phyloP scores from a whole-genome alignment of 2,329 filamentous ascomycete species.

The Pestalotiopsis sp. region DNA sequence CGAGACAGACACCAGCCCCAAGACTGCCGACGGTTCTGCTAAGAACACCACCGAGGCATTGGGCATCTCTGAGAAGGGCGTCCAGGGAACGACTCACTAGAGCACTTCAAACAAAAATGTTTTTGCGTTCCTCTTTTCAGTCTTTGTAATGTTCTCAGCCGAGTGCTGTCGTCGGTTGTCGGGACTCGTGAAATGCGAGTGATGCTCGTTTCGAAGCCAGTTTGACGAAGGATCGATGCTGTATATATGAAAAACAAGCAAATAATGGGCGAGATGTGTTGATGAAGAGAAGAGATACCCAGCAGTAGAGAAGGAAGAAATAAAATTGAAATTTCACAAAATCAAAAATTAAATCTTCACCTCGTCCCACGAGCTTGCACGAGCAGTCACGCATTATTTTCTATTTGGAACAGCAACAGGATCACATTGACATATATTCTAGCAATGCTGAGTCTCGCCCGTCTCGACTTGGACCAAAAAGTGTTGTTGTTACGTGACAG shows the following conservation, averaged over 20 bases:
- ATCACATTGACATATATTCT: neutral
- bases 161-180: neutral
- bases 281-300: neutral
- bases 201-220: neutral
- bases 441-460: neutral
- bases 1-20: neutral
- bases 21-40: neutral
- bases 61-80: neutral
- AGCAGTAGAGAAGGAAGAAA: neutral
- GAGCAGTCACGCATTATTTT: neutral
- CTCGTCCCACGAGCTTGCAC: neutral
- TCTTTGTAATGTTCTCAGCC: neutral
- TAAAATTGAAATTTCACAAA: neutral
- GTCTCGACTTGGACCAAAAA: neutral
- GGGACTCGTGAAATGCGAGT: neutral
- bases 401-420: neutral
- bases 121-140: neutral
- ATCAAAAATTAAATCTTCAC: neutral
- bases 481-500: neutral
- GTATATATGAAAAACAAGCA: neutral
- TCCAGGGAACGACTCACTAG: slow-evolving; percentile 1
- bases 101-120: neutral
- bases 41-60: slow-evolving; percentile 4
- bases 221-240: neutral
- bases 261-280: neutral